These are phyloP conservation scores for Gossypium sturtianum DNA, from an alignment of 345 rosid genomes.

Conservation along the genomic window DNA sequence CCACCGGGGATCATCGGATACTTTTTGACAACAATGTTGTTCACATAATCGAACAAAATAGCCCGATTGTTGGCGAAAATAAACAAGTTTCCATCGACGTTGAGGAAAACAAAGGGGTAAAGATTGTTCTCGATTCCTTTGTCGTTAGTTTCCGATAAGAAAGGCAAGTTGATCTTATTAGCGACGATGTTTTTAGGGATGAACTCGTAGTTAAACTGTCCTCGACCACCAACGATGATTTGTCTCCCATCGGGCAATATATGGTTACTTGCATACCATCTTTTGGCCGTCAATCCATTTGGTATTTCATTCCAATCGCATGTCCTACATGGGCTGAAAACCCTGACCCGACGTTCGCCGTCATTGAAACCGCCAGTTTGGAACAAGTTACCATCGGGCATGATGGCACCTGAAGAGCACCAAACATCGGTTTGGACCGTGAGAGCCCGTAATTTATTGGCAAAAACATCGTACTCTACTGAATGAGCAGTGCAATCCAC, in stretches of 20 bases:
- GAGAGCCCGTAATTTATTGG: constrained; percentile 7
- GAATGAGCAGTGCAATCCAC: background rate
- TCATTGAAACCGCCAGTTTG: background rate
- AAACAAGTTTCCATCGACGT: background rate
- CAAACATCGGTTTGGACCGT: background rate
- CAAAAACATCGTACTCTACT: constrained; percentile 17
- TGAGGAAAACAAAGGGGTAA: background rate
- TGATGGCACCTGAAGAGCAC: background rate
- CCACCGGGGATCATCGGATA: background rate
- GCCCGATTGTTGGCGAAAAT: background rate
- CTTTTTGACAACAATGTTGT: background rate
- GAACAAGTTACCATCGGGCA: background rate
- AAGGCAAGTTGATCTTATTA: background rate
- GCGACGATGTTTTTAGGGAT: background rate
- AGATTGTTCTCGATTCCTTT: background rate
- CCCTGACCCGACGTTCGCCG: background rate
- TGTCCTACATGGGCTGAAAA: background rate
- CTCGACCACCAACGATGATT: background rate
- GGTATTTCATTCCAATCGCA: background rate
- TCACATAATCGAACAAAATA: background rate
- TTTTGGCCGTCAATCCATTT: background rate
- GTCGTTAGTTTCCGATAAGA: background rate
- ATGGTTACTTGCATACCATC: background rate
- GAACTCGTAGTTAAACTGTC: background rate
- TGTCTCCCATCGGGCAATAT: background rate